A percentile compares a stretch with the other conserved stretches of the same genome.
Conservation (phyloP, 805 yeast species). For the Kodamaea hsintzibuensis region DNA sequence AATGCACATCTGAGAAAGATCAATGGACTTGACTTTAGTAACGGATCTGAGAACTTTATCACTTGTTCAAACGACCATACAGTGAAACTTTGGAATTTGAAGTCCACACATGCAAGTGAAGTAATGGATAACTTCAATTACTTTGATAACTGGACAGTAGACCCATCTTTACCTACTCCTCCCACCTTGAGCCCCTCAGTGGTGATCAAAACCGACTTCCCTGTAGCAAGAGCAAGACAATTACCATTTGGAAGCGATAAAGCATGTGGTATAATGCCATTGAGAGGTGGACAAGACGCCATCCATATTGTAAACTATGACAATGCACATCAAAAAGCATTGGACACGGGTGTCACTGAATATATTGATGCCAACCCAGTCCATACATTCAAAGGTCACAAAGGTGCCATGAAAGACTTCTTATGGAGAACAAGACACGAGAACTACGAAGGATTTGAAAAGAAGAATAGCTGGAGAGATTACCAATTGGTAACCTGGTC, state of each 20-base stretch:
- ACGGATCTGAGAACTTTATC: constrained; percentile 59
- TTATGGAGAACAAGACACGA: constrained; percentile 68
- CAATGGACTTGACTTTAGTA: constrained; percentile 84
- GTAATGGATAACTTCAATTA: constrained; percentile 19
- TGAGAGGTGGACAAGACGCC: constrained; percentile 77
- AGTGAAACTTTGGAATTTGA: constrained; percentile 77
- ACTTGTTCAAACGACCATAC: constrained; percentile 86
- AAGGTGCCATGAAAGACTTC: constrained; percentile 83
- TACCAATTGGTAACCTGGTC: constrained; percentile 95
- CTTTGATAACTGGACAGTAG: constrained; percentile 15
- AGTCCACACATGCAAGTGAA: constrained; percentile 19
- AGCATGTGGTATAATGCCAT: constrained; percentile 87
- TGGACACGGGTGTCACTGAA: constrained; percentile 26
- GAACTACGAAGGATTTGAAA: constrained; percentile 45
- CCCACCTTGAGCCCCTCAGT: constrained; percentile 45
- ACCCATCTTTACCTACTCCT: neutral
- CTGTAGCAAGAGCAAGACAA: constrained; percentile 85
- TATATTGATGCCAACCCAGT: constrained; percentile 26
- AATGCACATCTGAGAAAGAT: constrained; percentile 83
- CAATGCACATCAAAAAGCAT: constrained; percentile 29
- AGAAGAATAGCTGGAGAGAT: constrained; percentile 67
- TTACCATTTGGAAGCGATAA: constrained; percentile 78
- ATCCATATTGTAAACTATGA: constrained; percentile 56
- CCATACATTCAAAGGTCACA: constrained; percentile 74
- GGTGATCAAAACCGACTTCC: constrained; percentile 71